Conservation (phyloP, 2,329 filamentous ascomycete genomes). For the Chaetomium strumarium region DNA sequence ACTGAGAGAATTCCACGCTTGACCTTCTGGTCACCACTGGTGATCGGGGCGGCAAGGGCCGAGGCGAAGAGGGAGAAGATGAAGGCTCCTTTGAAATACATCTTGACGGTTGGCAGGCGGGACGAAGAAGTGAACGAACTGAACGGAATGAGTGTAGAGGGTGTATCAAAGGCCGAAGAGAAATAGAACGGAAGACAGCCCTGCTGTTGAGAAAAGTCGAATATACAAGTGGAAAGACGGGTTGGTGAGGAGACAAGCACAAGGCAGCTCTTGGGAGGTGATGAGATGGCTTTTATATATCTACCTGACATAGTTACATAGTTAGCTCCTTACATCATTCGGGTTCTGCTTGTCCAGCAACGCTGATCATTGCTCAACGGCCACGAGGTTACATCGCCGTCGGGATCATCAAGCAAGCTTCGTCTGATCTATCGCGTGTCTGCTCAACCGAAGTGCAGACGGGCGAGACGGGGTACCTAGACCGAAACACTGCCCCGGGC, state of each 20-base stretch:
- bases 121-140: too few relatives aligned
- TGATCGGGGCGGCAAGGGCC: slow-evolving; percentile 30
- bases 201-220: slow-evolving; percentile 15
- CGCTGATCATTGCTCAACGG: too few relatives aligned
- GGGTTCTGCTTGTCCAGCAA: too few relatives aligned
- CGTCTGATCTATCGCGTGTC: neutral
- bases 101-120: slow-evolving; percentile 22
- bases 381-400: neutral
- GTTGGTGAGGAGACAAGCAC: neutral
- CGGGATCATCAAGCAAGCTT: neutral
- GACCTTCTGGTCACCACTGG: slow-evolving; percentile 13
- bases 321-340: too few relatives aligned
- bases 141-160: neutral
- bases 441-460: neutral
- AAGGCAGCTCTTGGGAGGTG: neutral
- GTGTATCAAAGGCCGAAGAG: neutral
- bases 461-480: too few relatives aligned
- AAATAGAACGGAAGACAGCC: slow-evolving; percentile 15
- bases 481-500: too few relatives aligned
- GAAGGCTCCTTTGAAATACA: slow-evolving; percentile 36
- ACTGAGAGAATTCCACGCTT: slow-evolving; percentile 29
- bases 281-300: neutral
- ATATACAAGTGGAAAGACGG: slow-evolving; percentile 2
- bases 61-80: slow-evolving; percentile 34
- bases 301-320: too few relatives aligned